Base-by-base conservation (phyloP, 129 eudicot genomes). In the Flaveria trinervia region DNA sequence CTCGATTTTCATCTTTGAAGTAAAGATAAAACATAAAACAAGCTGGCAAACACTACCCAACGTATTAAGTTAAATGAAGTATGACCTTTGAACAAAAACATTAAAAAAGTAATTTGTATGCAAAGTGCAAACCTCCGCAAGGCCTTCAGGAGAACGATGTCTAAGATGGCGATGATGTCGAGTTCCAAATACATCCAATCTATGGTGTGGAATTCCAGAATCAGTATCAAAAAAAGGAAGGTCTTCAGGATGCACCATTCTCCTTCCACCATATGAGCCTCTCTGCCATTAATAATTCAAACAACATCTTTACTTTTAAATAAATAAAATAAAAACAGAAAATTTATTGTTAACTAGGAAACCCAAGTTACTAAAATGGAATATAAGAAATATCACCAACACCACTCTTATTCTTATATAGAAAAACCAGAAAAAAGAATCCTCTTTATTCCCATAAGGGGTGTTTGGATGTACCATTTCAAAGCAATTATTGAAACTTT, bases 61-160 rank as follows among this genome's bases (percentile, higher is more conserved):
- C 12, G 12, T 48, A 13, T 13, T 10, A 48, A 52, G 9, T 52
- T 52, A 7, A 15, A 52, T 52, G 52, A 48, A 12, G 64, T 18
- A 10, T 22, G 20, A 57, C 33, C 30, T 2, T 20, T 57, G 65
- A 20, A 20, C 30, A 20, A 57, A 56, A 57, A 57, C n/a, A 2
- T 44, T 44, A 48, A 52, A 28, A 75, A 46, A 9, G 74, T 55
- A 25, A 66, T 28, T 6, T 12, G 43, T 72, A 69, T 20, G 74
- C 88, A 70, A 46, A 95, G 72, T n/a, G 74, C 89, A 70, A 46
- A 95, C 99, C 97, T 95, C 99, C 15, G 92, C 92, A 74, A 95
- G 89, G 52, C 89, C 92, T 52, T 95, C 97, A 5, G 92, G 96
- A 73, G 86, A 81, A 55, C 83, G 86, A 81, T 95, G 89, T 64